Evolutionary conservation across 129 eudicot genomes (phyloP).

Genomic region (Pseudognaphalium luteoalbum): DNA sequence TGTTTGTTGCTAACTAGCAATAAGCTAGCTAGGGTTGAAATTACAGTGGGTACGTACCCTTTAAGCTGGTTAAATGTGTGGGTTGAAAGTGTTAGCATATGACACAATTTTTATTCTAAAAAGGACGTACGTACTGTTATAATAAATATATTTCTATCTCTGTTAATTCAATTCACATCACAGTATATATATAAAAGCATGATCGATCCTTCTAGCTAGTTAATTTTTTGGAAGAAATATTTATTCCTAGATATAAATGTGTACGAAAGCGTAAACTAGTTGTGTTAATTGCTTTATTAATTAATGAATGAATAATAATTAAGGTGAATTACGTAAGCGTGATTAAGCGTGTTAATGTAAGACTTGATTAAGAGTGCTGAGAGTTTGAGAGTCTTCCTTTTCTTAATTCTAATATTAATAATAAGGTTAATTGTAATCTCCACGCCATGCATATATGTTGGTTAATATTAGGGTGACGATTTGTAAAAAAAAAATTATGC

Average conservation of each 20-base stretch:
- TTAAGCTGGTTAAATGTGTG: background rate
- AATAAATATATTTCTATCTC: too few species aligned
- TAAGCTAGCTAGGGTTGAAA: background rate
- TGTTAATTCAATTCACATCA: background rate
- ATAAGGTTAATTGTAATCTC: background rate
- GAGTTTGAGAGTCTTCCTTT: background rate
- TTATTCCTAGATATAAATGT: too few species aligned
- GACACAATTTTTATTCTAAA: background rate
- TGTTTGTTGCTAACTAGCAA: conserved; percentile 24
- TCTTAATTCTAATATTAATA: background rate
- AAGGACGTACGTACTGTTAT: background rate
- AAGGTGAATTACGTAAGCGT: background rate
- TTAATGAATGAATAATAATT: too few species aligned
- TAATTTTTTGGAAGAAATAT: background rate
- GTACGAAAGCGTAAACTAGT: background rate
- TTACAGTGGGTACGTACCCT: background rate
- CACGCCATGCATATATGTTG: too few species aligned
- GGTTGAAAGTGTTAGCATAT: background rate
- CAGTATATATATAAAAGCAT: background rate
- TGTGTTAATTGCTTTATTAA: background rate
- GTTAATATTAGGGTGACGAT: too few species aligned
- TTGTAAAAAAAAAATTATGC: too few species aligned
- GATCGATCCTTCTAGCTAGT: background rate
- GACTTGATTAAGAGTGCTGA: background rate
- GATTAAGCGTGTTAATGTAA: background rate